phyloP scores from a whole-genome alignment of 139 green algal species.

The Yamagishiella unicocca region DNA sequence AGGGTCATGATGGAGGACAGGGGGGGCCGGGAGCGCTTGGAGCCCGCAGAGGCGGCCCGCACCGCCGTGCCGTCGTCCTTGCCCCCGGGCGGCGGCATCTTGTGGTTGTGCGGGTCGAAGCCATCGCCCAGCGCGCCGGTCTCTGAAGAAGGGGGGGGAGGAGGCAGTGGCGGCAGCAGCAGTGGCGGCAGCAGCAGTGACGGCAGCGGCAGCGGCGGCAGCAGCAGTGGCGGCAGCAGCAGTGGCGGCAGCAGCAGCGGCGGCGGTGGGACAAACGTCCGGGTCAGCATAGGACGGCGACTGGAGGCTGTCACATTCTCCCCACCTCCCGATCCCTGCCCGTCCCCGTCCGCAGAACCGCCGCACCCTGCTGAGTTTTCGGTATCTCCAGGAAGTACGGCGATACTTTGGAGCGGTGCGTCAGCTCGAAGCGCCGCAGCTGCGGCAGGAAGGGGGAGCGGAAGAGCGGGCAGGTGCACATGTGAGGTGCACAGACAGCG shows the following conservation, averaged over 20 bases:
- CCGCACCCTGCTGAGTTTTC: constrained; percentile 16
- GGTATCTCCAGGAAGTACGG: constrained; percentile 35
- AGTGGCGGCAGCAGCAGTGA: too few species aligned
- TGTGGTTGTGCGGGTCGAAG: constrained; percentile 33
- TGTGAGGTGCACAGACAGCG: too few species aligned
- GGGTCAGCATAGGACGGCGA: too few species aligned
- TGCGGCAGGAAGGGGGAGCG: not conserved
- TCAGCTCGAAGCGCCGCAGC: constrained; percentile 29
- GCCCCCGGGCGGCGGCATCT: not conserved
- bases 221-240: not conserved
- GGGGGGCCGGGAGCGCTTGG: constrained; percentile 25
- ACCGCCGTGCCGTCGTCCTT: not conserved
- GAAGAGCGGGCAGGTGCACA: too few species aligned
- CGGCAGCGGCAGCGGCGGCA: not conserved
- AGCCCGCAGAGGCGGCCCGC: not conserved
- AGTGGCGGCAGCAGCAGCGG: not conserved
- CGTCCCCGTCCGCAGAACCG: not conserved
- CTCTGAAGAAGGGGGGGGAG: not conserved
- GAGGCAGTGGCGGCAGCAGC: not conserved
- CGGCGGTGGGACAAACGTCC: not conserved
- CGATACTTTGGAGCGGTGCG: constrained; percentile 17
- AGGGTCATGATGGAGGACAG: constrained; percentile 44
- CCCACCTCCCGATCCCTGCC: not conserved
- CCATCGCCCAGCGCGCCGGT: not conserved
- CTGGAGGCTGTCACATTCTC: not conserved